Percentiles rank a stretch among this genome's conserved stretches.
Conservation (phyloP, 768 basidiomycete genomes). For the Pulveroboletus sp. region DNA sequence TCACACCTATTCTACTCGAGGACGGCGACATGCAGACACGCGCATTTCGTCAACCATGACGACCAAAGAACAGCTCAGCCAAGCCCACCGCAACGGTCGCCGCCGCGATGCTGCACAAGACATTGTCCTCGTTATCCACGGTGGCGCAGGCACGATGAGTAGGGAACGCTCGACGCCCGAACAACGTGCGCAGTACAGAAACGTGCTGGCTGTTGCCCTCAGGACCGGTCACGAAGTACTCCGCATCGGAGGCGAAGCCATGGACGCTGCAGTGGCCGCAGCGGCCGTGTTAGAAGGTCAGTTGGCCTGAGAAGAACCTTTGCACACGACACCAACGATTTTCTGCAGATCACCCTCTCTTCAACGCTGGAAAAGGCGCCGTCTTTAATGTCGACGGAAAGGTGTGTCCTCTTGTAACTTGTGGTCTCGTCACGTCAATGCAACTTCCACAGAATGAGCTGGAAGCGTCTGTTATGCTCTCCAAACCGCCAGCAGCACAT, state of each 20-base stretch:
- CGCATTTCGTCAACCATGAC: conserved; percentile 5
- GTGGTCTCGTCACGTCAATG: too few relatives aligned
- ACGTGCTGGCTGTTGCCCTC: conserved; percentile 53
- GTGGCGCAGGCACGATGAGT: conserved; percentile 74
- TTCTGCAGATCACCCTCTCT: conserved; percentile 65
- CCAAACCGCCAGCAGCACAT: conserved; percentile 67
- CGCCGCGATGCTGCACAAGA: conserved; percentile 12
- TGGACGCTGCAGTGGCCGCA: conserved; percentile 79
- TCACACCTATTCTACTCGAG: too few relatives aligned
- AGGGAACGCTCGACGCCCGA: conserved; percentile 57
- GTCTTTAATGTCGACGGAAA: conserved; percentile 82
- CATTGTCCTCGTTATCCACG: conserved; percentile 67
- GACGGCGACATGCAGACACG: too few relatives aligned
- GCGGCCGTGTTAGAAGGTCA: conserved; percentile 72
- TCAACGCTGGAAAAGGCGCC: conserved; percentile 79
- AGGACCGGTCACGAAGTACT: conserved; percentile 65
- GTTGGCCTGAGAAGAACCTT: too few relatives aligned
- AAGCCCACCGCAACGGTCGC: too few relatives aligned
- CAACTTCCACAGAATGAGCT: conserved; percentile 66
- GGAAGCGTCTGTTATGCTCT: conserved; percentile 79
- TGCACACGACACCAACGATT: too few relatives aligned
- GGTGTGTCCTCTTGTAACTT: conserved; percentile 35
- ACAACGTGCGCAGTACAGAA: conserved; percentile 55
- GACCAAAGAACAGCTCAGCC: conserved; percentile 3
- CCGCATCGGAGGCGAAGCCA: conserved; percentile 67